Conservation (phyloP, 768 basidiomycete species). For the Mycena kentingensis region DNA sequence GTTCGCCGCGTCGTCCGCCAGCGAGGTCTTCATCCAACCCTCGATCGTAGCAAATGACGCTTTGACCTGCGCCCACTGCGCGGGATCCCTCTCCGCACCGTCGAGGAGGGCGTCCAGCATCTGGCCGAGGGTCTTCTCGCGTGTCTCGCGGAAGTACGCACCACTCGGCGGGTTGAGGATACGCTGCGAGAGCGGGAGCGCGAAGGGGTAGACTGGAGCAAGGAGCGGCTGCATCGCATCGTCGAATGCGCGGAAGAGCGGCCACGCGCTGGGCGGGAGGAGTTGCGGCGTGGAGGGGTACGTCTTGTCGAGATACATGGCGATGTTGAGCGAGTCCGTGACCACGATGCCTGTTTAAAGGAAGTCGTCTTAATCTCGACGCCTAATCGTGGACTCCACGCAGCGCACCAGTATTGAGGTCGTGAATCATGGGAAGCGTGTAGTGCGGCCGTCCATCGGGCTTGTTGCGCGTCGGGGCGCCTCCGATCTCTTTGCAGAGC, state of each 20-base stretch:
- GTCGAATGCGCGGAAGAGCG: constrained; percentile 15
- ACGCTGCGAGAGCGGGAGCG: background rate
- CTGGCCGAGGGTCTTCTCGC: background rate
- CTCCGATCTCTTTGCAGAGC: constrained; percentile 30
- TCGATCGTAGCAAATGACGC: constrained; percentile 26
- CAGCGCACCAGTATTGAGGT: constrained; percentile 34
- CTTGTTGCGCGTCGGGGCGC: constrained; percentile 25
- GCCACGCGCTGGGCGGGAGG: constrained; percentile 27
- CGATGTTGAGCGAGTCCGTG: constrained; percentile 37
- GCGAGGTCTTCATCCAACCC: constrained; percentile 21
- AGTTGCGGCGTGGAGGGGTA: constrained; percentile 35
- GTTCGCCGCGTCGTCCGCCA: constrained; percentile 22
- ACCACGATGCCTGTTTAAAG: constrained; percentile 19
- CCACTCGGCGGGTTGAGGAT: background rate
- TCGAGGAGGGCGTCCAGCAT: background rate
- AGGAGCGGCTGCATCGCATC: background rate
- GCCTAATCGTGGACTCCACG: background rate
- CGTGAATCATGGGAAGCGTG: constrained; percentile 45
- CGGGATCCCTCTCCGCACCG: background rate
- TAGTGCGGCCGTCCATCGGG: constrained; percentile 29
- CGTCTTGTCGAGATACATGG: constrained; percentile 38
- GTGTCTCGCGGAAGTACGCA: background rate
- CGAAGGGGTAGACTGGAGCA: background rate
- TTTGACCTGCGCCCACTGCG: constrained; percentile 33
- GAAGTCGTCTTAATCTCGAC: background rate